Percentiles rank a stretch among this genome's conserved stretches.
Conservation (phyloP, 2,329 filamentous ascomycete genomes). For the Hirsutella minnesotensis region DNA sequence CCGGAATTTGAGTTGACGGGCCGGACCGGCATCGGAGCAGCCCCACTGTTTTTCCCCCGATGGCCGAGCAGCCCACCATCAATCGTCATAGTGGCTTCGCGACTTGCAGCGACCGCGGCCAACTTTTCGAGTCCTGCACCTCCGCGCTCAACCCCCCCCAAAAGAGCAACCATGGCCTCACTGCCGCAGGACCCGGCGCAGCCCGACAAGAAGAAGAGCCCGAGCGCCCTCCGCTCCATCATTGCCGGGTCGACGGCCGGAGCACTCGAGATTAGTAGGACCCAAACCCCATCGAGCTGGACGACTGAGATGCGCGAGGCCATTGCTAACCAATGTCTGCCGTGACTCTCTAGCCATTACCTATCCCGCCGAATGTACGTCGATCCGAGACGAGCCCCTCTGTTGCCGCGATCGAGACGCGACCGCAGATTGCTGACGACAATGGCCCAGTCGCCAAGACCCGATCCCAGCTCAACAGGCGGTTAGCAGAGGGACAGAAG, state of each 20-base stretch:
- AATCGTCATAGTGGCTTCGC: no score
- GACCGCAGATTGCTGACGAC: conserved; percentile 1
- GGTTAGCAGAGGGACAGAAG: conserved; percentile 70
- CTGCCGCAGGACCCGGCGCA: conserved; percentile 10
- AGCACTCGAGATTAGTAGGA: conserved; percentile 79
- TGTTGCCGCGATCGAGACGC: conserved; percentile 1
- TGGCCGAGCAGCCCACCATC: background rate
- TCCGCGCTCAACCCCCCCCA: no score
- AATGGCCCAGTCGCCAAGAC: conserved; percentile 70
- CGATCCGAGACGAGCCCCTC: background rate
- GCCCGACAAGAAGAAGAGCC: conserved; percentile 32
- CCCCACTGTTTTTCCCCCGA: background rate
- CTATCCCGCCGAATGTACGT: conserved; percentile 83
- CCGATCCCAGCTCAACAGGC: conserved; percentile 80
- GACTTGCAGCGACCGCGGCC: no score
- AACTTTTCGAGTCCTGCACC: no score
- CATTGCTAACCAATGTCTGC: conserved; percentile 12
- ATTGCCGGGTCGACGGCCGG: conserved; percentile 89
- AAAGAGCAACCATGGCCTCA: conserved; percentile 16
- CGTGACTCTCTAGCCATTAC: conserved; percentile 51
- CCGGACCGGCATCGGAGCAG: background rate
- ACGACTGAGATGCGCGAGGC: no score
- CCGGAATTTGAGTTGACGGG: no score
- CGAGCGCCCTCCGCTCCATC: conserved; percentile 78
- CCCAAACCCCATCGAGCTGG: no score